Conservation (phyloP, 176 grass and related monocot genomes). For the Musa schizocarpa region DNA sequence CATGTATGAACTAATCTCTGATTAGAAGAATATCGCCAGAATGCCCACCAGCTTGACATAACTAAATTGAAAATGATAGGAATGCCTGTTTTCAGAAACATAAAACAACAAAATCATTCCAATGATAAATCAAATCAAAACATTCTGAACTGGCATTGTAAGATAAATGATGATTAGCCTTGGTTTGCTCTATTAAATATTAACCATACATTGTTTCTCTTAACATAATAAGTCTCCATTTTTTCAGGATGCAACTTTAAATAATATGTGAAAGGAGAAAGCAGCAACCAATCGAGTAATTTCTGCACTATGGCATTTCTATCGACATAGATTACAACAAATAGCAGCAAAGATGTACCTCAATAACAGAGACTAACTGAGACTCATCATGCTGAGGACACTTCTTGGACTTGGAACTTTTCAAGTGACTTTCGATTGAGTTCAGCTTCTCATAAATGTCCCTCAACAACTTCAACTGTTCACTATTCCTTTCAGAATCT, state of each 20-base stretch:
- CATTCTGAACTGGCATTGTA: not conserved
- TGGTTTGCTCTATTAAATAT: not conserved
- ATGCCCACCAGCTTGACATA: not conserved
- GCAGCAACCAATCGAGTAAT: not conserved
- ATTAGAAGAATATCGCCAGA: not conserved
- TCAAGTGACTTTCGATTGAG: conserved; percentile 59
- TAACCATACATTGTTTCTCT: not conserved
- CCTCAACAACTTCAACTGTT: conserved; percentile 65
- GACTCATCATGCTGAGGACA: conserved; percentile 32
- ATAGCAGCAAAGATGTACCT: conserved; percentile 41
- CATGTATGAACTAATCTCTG: not conserved
- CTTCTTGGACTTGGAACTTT: conserved; percentile 27
- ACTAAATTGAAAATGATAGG: conserved; percentile 2
- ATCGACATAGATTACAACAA: not conserved
- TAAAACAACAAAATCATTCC: not conserved
- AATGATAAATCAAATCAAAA: too few relatives aligned
- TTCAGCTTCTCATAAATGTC: conserved; percentile 69
- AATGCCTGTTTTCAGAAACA: not conserved
- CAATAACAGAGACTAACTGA: conserved; percentile 50
- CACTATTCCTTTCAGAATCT: conserved; percentile 28
- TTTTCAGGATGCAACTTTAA: not conserved
- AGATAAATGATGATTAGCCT: not conserved
- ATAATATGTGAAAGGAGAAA: not conserved
- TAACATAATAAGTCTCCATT: not conserved
- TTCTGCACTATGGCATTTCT: not conserved